Percentiles rank a stretch among this genome's conserved stretches.
These are phyloP conservation scores for Botrytis hyacinthi DNA, from an alignment of 2,329 filamentous ascomycete species.

Conservation along the genomic window DNA sequence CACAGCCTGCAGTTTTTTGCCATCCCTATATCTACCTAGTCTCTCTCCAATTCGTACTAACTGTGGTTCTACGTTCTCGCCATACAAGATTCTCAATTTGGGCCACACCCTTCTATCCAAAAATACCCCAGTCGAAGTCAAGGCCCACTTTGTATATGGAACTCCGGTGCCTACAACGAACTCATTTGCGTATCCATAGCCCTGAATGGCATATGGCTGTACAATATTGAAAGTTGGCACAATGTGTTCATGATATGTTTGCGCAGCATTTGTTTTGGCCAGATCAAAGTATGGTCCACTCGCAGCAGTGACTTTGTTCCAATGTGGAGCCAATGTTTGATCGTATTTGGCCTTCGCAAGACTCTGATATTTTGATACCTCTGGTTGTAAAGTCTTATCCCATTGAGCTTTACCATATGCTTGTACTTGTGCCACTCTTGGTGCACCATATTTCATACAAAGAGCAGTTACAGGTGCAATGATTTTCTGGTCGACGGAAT, in stretches of 20 bases:
- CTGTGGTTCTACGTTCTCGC: constrained; percentile 93
- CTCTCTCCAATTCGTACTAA: constrained; percentile 88
- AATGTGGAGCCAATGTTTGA: constrained; percentile 67
- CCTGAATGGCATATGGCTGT: constrained; percentile 69
- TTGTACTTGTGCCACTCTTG: constrained; percentile 65
- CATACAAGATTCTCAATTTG: constrained; percentile 74
- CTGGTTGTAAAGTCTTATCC: constrained; percentile 74
- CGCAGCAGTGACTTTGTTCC: constrained; percentile 57
- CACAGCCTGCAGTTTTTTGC: constrained; percentile 59
- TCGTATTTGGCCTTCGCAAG: constrained; percentile 67
- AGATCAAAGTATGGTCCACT: constrained; percentile 72
- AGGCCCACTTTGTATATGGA: constrained; percentile 69
- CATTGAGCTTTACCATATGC: constrained; percentile 70
- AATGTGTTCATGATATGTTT: constrained; percentile 70
- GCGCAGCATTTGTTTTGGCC: constrained; percentile 58
- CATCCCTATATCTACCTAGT: constrained; percentile 69
- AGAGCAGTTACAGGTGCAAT: constrained; percentile 67
- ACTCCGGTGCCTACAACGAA: constrained; percentile 69
- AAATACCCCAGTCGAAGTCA: constrained; percentile 67
- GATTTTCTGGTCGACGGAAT: constrained; percentile 58
- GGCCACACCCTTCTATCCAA: constrained; percentile 78
- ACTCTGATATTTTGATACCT: constrained; percentile 62
- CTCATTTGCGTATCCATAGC: constrained; percentile 63
- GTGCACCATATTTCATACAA: constrained; percentile 71
- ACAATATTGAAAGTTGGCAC: constrained; percentile 73